Evolutionary conservation across 2,329 filamentous ascomycete genomes (phyloP).

Genomic region (Aspergillus sergii): DNA sequence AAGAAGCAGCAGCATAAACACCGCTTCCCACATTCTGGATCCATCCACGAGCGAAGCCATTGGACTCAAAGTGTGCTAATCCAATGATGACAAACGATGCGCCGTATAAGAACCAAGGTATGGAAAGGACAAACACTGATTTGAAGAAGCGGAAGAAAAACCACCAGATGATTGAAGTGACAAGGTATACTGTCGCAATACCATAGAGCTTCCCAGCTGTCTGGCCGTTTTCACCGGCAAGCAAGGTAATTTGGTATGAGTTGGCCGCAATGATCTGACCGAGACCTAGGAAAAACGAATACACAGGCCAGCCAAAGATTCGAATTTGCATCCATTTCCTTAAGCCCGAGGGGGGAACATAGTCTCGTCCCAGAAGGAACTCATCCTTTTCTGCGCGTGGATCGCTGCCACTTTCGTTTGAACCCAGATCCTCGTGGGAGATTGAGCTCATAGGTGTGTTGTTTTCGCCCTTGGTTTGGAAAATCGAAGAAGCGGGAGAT

Average conservation of each 20-base stretch:
- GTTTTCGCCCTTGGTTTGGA: slow-evolving; percentile 34
- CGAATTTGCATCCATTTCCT: slow-evolving; percentile 59
- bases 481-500: slow-evolving; percentile 40
- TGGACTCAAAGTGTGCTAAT: slow-evolving; percentile 57
- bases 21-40: slow-evolving; percentile 64
- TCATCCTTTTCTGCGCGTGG: slow-evolving; percentile 51
- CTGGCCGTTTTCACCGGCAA: slow-evolving; percentile 65
- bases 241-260: slow-evolving; percentile 69
- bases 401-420: slow-evolving; percentile 38
- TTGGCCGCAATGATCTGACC: slow-evolving; percentile 67
- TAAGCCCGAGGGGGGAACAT: slow-evolving; percentile 59
- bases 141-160: slow-evolving; percentile 60
- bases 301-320: slow-evolving; percentile 66
- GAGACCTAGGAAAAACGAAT: slow-evolving; percentile 63
- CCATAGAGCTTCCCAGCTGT: slow-evolving; percentile 62
- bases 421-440: slow-evolving; percentile 41
- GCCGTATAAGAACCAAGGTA: slow-evolving; percentile 66
- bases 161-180: slow-evolving; percentile 65
- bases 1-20: slow-evolving; percentile 64
- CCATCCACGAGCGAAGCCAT: slow-evolving; percentile 49
- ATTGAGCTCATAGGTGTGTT: slow-evolving; percentile 43
- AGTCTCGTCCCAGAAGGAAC: slow-evolving; percentile 59
- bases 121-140: slow-evolving; percentile 59
- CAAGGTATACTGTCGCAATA: slow-evolving; percentile 62
- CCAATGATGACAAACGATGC: slow-evolving; percentile 66